Base-by-base conservation (phyloP, 2,329 filamentous ascomycete genomes). In the Tolypocladium cylindrosporum region DNA sequence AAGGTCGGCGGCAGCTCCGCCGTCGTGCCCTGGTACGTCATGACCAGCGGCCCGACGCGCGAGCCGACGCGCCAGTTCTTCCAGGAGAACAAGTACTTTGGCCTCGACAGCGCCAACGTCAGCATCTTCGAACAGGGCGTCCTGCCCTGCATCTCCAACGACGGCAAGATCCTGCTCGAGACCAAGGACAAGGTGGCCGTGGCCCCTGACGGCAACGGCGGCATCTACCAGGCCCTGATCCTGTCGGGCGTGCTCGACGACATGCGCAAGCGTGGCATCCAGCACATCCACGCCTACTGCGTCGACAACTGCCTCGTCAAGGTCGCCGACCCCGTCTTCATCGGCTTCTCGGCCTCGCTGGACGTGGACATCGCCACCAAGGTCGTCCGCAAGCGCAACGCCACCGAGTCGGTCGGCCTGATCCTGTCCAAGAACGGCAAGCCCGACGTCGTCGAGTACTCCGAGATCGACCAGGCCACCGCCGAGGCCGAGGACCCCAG, bases 221-320 rank as follows among this genome's bases (percentile, higher is more conserved):
- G 94, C 65, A 86, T 99, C 70, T 99, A 99, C 82, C 87, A 93
- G 76, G 94, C 93, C 56, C 83, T 99, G 57, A 79, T 96, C 64
- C 84, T 83, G 60, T 87, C 88, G 19, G 87, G 88, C 57, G 89
- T 95, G 43, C 85, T 96, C 55, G 83, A 85, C 51, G 91, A 97
- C 74, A 94, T 99, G 89, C 83, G 84, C 66, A 86, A 86, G 75
- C 89, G 93, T 58, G 92, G 91, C 55, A 89, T 97, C 70, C 77
- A 96, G 80, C 94, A 99, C 77, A 88, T 99, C 61, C 93, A 99
- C 75, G 89, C 92, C 54, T 97, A 97, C 82, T 97, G 94, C 70
- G 94, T 99, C 52, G 94, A 99, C 78, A 99, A 99, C 80, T 97
- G 93, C 77, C 83, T 99, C n/a, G 93, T 96, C 72, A 93, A 91